Conservation (phyloP, 495 filamentous ascomycete genomes). For the Penicillium malachiteum region DNA sequence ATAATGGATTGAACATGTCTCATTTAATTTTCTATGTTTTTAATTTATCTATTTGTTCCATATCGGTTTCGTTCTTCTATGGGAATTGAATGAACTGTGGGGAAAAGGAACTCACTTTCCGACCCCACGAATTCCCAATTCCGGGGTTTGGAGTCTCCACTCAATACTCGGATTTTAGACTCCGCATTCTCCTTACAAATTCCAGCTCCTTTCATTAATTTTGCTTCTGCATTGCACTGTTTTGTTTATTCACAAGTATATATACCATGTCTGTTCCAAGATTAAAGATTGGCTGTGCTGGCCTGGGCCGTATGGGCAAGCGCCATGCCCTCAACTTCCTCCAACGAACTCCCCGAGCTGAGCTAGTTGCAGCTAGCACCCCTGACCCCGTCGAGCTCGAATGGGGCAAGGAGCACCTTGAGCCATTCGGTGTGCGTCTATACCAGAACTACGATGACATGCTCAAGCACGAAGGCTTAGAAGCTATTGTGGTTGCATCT, state of each 20-base stretch:
- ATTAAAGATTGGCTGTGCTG: conserved; percentile 50
- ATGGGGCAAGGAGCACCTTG: conserved; percentile 51
- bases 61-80: too few species aligned
- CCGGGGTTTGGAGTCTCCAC: conserved; percentile 1
- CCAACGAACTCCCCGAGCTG: conserved; percentile 49
- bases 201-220: conserved; percentile 2
- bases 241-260: background rate
- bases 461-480: conserved; percentile 52
- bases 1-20: background rate
- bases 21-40: background rate
- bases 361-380: conserved; percentile 53
- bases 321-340: conserved; percentile 56
- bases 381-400: conserved; percentile 49
- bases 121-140: conserved; percentile 12
- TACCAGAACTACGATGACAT: conserved; percentile 58
- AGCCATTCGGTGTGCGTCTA: conserved; percentile 45
- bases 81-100: too few species aligned
- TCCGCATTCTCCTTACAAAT: conserved; percentile 19
- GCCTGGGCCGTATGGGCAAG: conserved; percentile 60
- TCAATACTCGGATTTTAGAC: conserved; percentile 17
- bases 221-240: background rate
- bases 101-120: conserved; percentile 26
- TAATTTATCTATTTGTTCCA: too few species aligned
- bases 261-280: conserved; percentile 43
- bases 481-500: conserved; percentile 53